Percentiles rank a stretch among this genome's conserved stretches.
Evolutionary conservation across 1,284 basidiomycete species (phyloP).

Genomic region (Pterulicium gracile): DNA sequence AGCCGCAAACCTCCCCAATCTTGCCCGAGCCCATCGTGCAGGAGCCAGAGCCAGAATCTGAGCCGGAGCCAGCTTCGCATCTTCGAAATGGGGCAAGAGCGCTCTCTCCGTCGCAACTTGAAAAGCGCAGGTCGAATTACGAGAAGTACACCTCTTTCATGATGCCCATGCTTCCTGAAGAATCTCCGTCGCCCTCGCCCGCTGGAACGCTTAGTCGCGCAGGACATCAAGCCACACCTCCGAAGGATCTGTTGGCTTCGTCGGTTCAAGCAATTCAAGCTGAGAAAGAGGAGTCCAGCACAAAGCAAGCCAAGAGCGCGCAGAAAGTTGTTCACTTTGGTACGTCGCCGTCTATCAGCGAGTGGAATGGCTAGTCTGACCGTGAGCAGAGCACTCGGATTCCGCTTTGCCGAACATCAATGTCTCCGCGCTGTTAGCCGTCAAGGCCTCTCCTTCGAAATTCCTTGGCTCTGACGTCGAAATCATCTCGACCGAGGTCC

Average conservation of each 20-base stretch:
- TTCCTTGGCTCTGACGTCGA: constrained; percentile 25
- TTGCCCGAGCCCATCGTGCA: constrained; percentile 7
- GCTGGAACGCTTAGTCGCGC: constrained; percentile 37
- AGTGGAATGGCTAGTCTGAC: background rate
- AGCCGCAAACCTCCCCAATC: constrained; percentile 6
- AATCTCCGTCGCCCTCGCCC: constrained; percentile 51
- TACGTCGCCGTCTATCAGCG: no score
- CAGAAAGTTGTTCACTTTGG: no score
- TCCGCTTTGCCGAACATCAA: constrained; percentile 39
- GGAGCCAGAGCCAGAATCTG: constrained; percentile 8
- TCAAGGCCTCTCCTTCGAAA: constrained; percentile 19
- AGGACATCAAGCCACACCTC: no score
- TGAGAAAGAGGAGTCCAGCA: no score
- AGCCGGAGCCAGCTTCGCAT: constrained; percentile 14
- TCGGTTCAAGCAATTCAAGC: no score
- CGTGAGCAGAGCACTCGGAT: constrained; percentile 27
- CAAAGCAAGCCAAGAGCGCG: no score
- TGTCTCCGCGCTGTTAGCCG: constrained; percentile 30
- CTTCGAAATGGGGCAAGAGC: constrained; percentile 9
- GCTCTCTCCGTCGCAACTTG: constrained; percentile 17
- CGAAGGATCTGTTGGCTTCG: no score
- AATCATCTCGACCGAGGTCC: constrained; percentile 61
- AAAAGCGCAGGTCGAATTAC: constrained; percentile 54
- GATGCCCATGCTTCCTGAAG: constrained; percentile 58
- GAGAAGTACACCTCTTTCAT: constrained; percentile 52